Base-by-base conservation (phyloP, 345 rosid genomes). In the Eucalyptus camaldulensis region DNA sequence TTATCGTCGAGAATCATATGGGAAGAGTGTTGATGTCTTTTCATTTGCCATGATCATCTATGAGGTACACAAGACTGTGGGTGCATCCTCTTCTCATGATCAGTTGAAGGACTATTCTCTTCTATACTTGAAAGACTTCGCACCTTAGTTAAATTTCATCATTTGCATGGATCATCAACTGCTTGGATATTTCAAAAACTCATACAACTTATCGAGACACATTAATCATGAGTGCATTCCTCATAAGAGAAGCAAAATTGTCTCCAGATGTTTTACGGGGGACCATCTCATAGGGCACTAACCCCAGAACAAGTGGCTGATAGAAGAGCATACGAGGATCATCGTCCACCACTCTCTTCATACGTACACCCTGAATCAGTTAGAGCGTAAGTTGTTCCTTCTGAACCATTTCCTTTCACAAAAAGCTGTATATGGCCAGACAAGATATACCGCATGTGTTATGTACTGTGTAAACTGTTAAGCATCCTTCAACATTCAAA, bases 21-120 rank as follows among this genome's bases (percentile, higher is more conserved):
- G 97, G 86, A 95, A 93, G 91, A 94, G 95, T 72, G 92, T 94
- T 54, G 96, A 95, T 91, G 95, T 95, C 58, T 95, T 95, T 91
- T 94, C 96, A 60, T 94, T 93, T 90, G 95, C 96, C 86, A 88
- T 95, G 85, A 89, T 93, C 86, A 92, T 94, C 10, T 93, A 93
- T 10, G 95, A 95, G 97, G 96, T 95, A 92, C 67, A 37, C 47
- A 27, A 10, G n/a, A 40, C 45, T 37, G 2, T 72, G 83, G 83
- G 1, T 72, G 83, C 2, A 72, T 72, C 45, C 83, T 72, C 27
- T 37, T 10, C 83, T 37, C 83, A 37, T 37, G 2, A 72, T 72
- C 0, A 37, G 45, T 72, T 37, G 45, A 72, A 19, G 45, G 83
- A 72, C 14, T 37, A 72, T 37, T 17, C 76, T 65, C 40, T 72